Evolutionary conservation across 2,329 filamentous ascomycete genomes (phyloP), one percentile per base, ranked within the genome.

Genomic region (Boeremia exigua): DNA sequence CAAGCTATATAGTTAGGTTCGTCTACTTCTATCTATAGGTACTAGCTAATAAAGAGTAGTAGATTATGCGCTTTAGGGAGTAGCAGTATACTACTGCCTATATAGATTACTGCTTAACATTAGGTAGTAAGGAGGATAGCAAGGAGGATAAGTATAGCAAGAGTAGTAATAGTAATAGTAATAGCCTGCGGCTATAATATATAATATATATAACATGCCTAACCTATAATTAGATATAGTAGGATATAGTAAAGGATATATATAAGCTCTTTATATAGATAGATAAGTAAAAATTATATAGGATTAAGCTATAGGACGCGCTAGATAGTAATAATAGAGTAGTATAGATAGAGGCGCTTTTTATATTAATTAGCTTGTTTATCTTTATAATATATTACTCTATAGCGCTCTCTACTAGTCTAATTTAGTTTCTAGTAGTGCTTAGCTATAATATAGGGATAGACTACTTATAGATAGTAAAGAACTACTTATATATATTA

Each of bases 1-100:
- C 32, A 38, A 54, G 54, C 50, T 60, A 60, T 29, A 55, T 60
- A 37, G 32, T 53, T 17, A 12, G 28, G 36, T 58, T 60, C 48
- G 36, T 58, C 14, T 60, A 30, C 44, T 60, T 46, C 44, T 60
- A 48, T 56, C 53, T 60, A 7, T 40, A 36, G 2, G 44, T 60
- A 33, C 45, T 60, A 47, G 39, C 25, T 0, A 17, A 59, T 43
- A 34, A 56, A 36, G 48, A 52, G 56, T 12, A 36, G 17, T 28
- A 34, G 37, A 37, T 58, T 40, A 28, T 42, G 17, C 48, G 46
- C 46, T 2, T 58, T 5, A n/a, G n/a, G n/a, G 2, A 23, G 30
- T 6, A 19, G 17, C 12, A 49, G 45, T 19, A 19, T 10, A 10
- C n/a, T n/a, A n/a, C n/a, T n/a, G n/a, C n/a, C n/a, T n/a, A 38